Evolutionary conservation across 2,329 filamentous ascomycete genomes (phyloP), one percentile per base, ranked within the genome.

Genomic region (Sphaerostilbella broomeana): DNA sequence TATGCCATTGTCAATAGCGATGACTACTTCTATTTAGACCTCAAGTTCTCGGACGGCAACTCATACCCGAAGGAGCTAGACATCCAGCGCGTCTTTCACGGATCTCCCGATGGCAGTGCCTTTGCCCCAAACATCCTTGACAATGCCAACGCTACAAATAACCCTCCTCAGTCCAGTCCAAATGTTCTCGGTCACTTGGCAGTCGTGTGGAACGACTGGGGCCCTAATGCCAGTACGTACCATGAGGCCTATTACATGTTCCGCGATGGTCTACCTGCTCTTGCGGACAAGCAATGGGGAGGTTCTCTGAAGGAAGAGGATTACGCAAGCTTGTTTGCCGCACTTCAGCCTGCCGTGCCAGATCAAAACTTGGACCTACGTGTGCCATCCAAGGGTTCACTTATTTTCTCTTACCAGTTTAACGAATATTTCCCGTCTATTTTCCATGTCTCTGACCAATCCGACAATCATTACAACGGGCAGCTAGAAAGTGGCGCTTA

Each of bases 211-310:
- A 52, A 51, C 20, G 50, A 52, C 32, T 50, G 38, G 17, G 49
- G 50, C 1, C 49, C 48, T 2, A 52, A 52, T 33, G 46, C 48
- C 5, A 52, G 48, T 21, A 52, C 50, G 2, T 40, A 45, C 15
- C 49, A 42, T 4, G 51, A 53, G 40, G 51, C 45, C 12, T 53
- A 48, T 19, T 48, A 47, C 32, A 45, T 48, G 27, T 42, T 47
- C 30, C 40, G 44, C 6, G 44, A 51, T 18, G 51, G 47, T 1
- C n/a, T 53, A 18, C 47, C 48, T 1, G 50, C 44, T 15, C 40
- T 52, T 3, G 50, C 47, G 11, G 48, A 52, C n/a, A 51, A 51
- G 48, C 50, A 52, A 39, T 52, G 51, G 51, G 51, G 48, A 9
- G 48, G 51, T 17, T 43, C 43, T n/a, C 19, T 47, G 21, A 34